Base-by-base conservation (phyloP, 495 filamentous ascomycete genomes). In the Talaromyces nanjingensis region DNA sequence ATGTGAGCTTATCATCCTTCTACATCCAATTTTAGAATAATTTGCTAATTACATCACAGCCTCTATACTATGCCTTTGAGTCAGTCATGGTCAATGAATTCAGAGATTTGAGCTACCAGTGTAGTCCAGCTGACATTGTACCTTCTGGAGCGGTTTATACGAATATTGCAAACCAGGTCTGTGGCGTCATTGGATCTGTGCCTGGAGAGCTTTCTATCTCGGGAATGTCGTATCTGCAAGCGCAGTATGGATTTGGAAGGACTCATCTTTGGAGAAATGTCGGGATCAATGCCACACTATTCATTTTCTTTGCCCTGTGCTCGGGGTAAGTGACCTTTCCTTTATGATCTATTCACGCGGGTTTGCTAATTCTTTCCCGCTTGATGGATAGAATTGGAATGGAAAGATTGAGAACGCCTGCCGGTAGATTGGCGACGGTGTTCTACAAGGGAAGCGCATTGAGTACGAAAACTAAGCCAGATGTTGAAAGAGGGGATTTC, bases 191-290 rank as follows among this genome's bases (percentile, higher is more conserved):
- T 25, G 87, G 88, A 22, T 79, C 84, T 18, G 69, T 63, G 7
- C 74, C 80, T 31, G 87, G 84, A 20, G 68, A 70, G 2, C 55
- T 68, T 0, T 27, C 65, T 12, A 82, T 90, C 20, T 61, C 65
- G 29, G 84, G 86, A 34, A 77, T 72, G 42, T 72, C 76, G 18
- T 89, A 85, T 65, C 79, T 86, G 24, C 47, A 71, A 34, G 67
- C 77, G 5, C 84, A 80, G 45, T 90, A 81, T 71, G 71, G 73
- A 6, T 90, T 89, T 65, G 75, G 73, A 22, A 71, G 78, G 56
- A 73, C 69, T 31, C 84, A 91, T 67, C 79, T 89, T 25, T 91
- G 88, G 88, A 73, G 87, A 25, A 89, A 90, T 64, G 68, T 89
- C 65, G 88, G 87, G 27, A 84, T 91, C 68, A 83, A 90, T 62